phyloP scores from a whole-genome alignment of 306 rosid species.

The Cicer chorassanicum region DNA sequence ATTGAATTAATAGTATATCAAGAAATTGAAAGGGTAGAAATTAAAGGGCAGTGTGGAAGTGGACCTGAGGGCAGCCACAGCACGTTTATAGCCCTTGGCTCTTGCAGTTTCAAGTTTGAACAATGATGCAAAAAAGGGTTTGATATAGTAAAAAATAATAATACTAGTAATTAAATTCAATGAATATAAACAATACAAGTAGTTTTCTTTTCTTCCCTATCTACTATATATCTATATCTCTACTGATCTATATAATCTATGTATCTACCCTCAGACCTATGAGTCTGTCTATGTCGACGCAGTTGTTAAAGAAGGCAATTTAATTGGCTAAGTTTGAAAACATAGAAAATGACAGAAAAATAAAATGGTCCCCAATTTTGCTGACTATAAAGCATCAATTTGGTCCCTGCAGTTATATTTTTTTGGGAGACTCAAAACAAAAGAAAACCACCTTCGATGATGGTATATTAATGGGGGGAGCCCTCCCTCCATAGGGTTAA shows the following conservation, averaged over 20 bases:
- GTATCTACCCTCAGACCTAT: constrained; percentile 55
- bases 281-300: constrained; percentile 50
- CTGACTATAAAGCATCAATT: constrained; percentile 60
- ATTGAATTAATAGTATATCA: neutral
- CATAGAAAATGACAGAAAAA: constrained; percentile 58
- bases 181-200: constrained; percentile 30
- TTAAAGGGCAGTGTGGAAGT: constrained; percentile 35
- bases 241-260: no score
- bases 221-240: constrained; percentile 18
- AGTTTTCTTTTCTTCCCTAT: constrained; percentile 24
- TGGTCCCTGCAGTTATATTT: constrained; percentile 65
- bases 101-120: constrained; percentile 41
- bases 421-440: constrained; percentile 58
- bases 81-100: constrained; percentile 43
- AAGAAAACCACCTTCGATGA: no score
- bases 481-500: no score
- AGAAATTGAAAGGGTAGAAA: constrained; percentile 18
- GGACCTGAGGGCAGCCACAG: constrained; percentile 32
- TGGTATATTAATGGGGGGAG: no score
- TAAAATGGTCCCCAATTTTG: constrained; percentile 65
- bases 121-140: constrained; percentile 49
- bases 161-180: neutral
- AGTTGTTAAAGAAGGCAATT: constrained; percentile 59
- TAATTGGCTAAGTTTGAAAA: constrained; percentile 58
- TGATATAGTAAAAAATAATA: constrained; percentile 38